Percentiles rank a stretch among this genome's conserved stretches.
Conservation (phyloP, 2,329 filamentous ascomycete genomes). For the Fusarium duplospermum region DNA sequence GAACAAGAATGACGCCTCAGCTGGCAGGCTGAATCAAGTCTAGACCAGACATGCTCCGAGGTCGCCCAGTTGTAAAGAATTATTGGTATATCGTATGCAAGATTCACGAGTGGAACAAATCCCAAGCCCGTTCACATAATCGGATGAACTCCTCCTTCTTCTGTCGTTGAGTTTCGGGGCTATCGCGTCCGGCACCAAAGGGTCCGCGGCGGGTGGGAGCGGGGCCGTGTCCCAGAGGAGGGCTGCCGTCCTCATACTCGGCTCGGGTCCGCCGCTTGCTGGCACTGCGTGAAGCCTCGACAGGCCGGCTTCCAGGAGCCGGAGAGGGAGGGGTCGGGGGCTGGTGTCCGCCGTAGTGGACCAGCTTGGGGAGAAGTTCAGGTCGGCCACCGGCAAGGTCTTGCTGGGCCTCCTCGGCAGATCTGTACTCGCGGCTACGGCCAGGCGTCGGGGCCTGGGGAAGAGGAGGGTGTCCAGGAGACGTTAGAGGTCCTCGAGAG, state of each 20-base stretch:
- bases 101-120: constrained; percentile 89
- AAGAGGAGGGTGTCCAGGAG: constrained; percentile 77
- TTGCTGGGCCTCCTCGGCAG: constrained; percentile 93
- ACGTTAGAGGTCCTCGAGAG: constrained; percentile 76
- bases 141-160: constrained; percentile 95
- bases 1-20: constrained; percentile 38
- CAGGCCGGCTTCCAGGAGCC: constrained; percentile 62
- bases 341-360: constrained; percentile 95
- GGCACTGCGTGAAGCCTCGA: constrained; percentile 67
- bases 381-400: constrained; percentile 91
- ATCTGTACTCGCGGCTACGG: constrained; percentile 88
- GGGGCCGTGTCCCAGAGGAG: constrained; percentile 82
- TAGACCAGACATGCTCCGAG: constrained; percentile 11
- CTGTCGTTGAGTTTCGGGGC: constrained; percentile 81
- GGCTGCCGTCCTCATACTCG: constrained; percentile 95
- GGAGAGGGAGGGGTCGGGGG: constrained; percentile 92
- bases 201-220: constrained; percentile 71
- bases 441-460: constrained; percentile 64
- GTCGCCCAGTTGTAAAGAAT: constrained; percentile 35
- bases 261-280: constrained; percentile 82
- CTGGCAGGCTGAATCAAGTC: constrained; percentile 10
- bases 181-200: constrained; percentile 85
- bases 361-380: constrained; percentile 90
- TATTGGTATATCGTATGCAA: constrained; percentile 19
- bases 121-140: constrained; percentile 92